Evolutionary conservation across 2,329 filamentous ascomycete genomes (phyloP), one percentile per base, ranked within the genome.

Genomic region (Exophiala oligosperma): DNA sequence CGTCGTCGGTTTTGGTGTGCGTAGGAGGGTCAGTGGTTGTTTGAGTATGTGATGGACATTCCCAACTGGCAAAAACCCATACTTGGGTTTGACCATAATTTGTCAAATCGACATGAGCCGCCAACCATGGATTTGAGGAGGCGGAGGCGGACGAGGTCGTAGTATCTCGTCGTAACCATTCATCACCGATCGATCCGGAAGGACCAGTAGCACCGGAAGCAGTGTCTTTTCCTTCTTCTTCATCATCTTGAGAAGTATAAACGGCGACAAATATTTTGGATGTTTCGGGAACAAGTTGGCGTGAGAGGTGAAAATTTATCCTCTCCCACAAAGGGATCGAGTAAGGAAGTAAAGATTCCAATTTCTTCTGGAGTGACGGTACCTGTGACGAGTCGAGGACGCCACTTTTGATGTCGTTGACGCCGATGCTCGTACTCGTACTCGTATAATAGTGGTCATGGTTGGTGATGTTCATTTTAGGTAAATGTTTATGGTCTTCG

Each of bases 21-120:
- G 24, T 41, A 29, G 21, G 7, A 8, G 35, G 8, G 32, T 14
- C 35, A 21, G 23, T 11, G 7, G 4, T 6, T 11, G 32, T 6
- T 8, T 5, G 23, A 35, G 17, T 17, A 17, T 48, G 9, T 49
- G 52, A 24, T 38, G 65, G 62, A 24, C 60, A 62, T 62, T 78
- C 75, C 3, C 76, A 69, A 54, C 71, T 76, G 24, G 73, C 76
- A 56, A 75, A 78, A 17, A 75, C 28, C 65, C 72, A 68, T 21
- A 75, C 67, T 57, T 77, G 75, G n/a, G 75, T 77, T 54, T 76
- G 71, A 11, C 70, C 71, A 28, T 72, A 69, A 17, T 66, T 62
- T 52, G 67, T 67, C 4, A 78, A 66, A 67, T 78, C 74, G 49
- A 76, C 71, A 50, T 72, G 68, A 6, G 73, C 74, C 52, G 69